Base-by-base conservation (phyloP, 106 monocot species). In the Ottelia alismoides region DNA sequence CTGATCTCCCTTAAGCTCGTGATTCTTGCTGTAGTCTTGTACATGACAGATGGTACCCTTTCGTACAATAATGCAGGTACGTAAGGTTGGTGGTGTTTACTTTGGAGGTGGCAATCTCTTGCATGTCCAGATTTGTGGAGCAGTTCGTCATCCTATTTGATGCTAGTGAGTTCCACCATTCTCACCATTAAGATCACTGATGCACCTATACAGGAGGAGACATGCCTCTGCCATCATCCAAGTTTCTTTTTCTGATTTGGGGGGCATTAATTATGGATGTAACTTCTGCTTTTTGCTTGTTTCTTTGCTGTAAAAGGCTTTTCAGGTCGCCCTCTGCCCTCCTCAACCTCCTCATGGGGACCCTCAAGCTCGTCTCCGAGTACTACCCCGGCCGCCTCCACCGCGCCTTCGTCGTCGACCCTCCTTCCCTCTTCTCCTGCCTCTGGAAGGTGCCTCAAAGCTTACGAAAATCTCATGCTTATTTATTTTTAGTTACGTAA, bases 61-160 rank as follows among this genome's bases (percentile, higher is more conserved):
- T n/a, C n/a, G 16, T 7, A 4, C 7, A 2, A 46, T 32, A 24
- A 16, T 48, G 53, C 24, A 96, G 94, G 28, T 88, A 63, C 47
- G 60, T 79, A 24, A 76, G 96, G 1, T 67, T 98, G 67, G 43
- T 89, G 62, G 96, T 77, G n/a, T 98, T 98, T 72, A 98, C 96
- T 11, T 48, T 98, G 55, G 96, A 98, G 52, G 96, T 98, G 48
- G 85, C 96, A 7, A 62, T 98, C 49, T 64, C 72, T 11, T 69
- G 74, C 65, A 85, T 89, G 88, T 70, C 85, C 4, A 76, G 78
- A 63, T 82, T 75, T 22, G 82, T 85, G 22, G 89, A 89, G 53
- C 89, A 98, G 53, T 76, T 98, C 22, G 82, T 85, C 14, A 45
- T 89, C 44, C 56, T 98, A 54, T 98, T 89, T 32, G 96, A 98